phyloP scores from a whole-genome alignment of 2,329 filamentous ascomycete species.

The Fusarium newnesense region DNA sequence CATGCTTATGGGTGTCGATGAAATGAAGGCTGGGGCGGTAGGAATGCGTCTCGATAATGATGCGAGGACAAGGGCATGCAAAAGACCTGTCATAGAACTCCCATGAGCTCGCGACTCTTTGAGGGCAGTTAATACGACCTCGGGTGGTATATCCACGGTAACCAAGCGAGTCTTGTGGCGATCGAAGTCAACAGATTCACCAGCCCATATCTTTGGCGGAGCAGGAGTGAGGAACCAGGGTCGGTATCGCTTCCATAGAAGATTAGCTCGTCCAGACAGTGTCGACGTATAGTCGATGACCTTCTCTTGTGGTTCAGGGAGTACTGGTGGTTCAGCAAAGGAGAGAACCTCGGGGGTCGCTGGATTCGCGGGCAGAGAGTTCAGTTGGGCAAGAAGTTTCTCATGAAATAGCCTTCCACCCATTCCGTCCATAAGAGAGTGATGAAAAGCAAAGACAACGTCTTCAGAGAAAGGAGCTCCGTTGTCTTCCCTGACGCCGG shows the following conservation, averaged over 20 bases:
- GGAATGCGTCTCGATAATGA: constrained; percentile 54
- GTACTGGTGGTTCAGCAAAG: constrained; percentile 45
- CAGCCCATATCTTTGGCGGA: constrained; percentile 52
- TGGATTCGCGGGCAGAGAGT: constrained; percentile 22
- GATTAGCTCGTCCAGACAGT: constrained; percentile 52
- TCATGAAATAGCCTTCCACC: constrained; percentile 61
- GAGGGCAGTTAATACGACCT: constrained; percentile 48
- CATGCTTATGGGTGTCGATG: constrained; percentile 57
- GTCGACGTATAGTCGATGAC: constrained; percentile 54
- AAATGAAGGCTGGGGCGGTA: constrained; percentile 49
- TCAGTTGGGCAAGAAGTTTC: constrained; percentile 57
- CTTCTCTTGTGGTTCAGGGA: constrained; percentile 55
- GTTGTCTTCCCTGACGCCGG: not conserved
- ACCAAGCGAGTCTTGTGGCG: constrained; percentile 50
- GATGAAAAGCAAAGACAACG: constrained; percentile 62
- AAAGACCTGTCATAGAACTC: constrained; percentile 59
- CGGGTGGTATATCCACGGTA: constrained; percentile 49
- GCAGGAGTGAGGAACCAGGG: constrained; percentile 52
- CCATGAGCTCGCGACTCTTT: constrained; percentile 52
- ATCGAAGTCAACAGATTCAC: constrained; percentile 48
- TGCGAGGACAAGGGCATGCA: constrained; percentile 57
- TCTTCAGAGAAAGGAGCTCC: constrained; percentile 47
- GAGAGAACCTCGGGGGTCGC: constrained; percentile 13
- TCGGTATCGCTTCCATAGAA: constrained; percentile 53
- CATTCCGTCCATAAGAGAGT: constrained; percentile 63